Conservation (phyloP, 1,284 basidiomycete species). For the Takashimella tepidaria region DNA sequence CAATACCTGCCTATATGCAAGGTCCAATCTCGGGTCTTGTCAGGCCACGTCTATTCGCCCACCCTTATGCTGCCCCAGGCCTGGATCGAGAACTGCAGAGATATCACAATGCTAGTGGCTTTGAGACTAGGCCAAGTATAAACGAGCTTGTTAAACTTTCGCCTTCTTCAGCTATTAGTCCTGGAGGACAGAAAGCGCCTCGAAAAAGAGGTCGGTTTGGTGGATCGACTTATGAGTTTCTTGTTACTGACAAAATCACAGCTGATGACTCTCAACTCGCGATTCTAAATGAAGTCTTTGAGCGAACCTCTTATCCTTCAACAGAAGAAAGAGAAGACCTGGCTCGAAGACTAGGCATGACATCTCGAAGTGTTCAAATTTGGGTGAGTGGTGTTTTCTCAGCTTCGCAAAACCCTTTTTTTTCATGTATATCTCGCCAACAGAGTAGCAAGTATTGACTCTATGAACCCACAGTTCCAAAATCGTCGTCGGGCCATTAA, state of each 20-base stretch:
- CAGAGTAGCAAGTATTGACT: neutral
- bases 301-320: slow-evolving; percentile 16
- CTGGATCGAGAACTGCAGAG: neutral
- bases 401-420: neutral
- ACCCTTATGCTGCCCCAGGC: neutral
- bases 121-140: neutral
- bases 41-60: neutral
- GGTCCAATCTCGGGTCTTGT: neutral
- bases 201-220: neutral
- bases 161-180: neutral
- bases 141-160: neutral
- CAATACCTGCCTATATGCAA: neutral
- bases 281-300: neutral
- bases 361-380: slow-evolving; percentile 31
- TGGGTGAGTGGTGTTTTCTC: slow-evolving; percentile 31
- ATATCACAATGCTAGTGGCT: neutral
- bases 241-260: neutral
- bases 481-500: neutral
- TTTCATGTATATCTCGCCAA: neutral
- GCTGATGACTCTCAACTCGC: neutral
- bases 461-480: neutral
- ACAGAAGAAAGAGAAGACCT: slow-evolving; percentile 29
- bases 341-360: slow-evolving; percentile 30
- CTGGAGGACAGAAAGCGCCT: neutral
- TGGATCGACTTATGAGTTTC: no score